These are phyloP conservation scores for Komagataella populi DNA, from an alignment of 805 yeast species.

Conservation along the genomic window DNA sequence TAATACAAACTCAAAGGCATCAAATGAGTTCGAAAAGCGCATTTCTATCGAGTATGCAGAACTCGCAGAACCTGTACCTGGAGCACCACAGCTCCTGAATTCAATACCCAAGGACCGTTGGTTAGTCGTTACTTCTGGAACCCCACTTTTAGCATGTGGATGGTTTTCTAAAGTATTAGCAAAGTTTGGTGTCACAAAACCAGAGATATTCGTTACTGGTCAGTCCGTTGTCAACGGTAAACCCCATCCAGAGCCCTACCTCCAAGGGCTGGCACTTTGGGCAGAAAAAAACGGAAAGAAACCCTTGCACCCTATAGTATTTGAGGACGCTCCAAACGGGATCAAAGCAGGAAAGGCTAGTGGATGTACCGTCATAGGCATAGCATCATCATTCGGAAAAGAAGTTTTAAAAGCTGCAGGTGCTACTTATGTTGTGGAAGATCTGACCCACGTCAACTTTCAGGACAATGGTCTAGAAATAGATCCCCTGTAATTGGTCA, in stretches of 20 bases:
- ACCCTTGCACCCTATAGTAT: constrained; percentile 37
- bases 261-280: constrained; percentile 36
- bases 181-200: constrained; percentile 29
- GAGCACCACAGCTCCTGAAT: constrained; percentile 52
- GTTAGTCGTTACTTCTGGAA: constrained; percentile 85
- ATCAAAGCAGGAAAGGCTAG: constrained; percentile 73
- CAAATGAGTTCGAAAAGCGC: constrained; percentile 38
- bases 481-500: constrained; percentile 17
- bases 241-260: constrained; percentile 80
- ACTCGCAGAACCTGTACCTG: constrained; percentile 62
- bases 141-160: constrained; percentile 59
- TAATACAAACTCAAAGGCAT: constrained; percentile 44
- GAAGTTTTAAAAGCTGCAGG: constrained; percentile 61
- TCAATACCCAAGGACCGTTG: constrained; percentile 49
- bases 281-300: constrained; percentile 20
- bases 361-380: constrained; percentile 73
- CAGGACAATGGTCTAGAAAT: constrained; percentile 14
- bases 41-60: constrained; percentile 65
- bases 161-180: constrained; percentile 61
- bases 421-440: constrained; percentile 71
- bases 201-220: constrained; percentile 71
- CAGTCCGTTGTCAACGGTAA: constrained; percentile 70
- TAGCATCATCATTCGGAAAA: constrained; percentile 66
- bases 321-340: constrained; percentile 89
- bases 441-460: constrained; percentile 49